phyloP scores from a whole-genome alignment of 768 basidiomycete genomes.

The Strobilomyces dryophilus region DNA sequence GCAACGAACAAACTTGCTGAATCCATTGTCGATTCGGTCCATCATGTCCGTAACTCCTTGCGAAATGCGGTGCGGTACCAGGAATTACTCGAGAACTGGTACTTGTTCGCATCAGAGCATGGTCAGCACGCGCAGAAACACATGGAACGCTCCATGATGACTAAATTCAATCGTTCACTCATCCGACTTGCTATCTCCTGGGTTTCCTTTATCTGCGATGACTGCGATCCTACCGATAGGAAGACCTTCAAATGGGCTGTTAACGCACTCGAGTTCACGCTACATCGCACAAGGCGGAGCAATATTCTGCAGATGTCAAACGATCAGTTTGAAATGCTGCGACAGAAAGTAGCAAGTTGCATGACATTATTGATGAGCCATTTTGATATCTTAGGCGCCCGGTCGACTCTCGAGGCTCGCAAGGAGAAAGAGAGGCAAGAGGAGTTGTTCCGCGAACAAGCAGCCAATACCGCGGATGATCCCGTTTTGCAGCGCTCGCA shows the following conservation, averaged over 20 bases:
- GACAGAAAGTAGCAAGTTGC: conserved; percentile 89
- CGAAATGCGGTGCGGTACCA: conserved; percentile 61
- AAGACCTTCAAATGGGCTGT: conserved; percentile 99
- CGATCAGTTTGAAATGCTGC: conserved; percentile 86
- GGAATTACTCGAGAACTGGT: conserved; percentile 92
- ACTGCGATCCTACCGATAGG: conserved; percentile 93
- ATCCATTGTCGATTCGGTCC: conserved; percentile 88
- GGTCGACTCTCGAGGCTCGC: conserved; percentile 82
- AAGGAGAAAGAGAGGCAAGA: conserved; percentile 87
- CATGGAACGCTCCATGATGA: conserved; percentile 69
- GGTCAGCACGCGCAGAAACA: conserved; percentile 85
- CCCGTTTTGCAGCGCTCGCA: conserved; percentile 45
- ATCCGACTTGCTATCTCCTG: conserved; percentile 93
- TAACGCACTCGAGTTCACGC: conserved; percentile 88
- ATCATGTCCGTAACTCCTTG: conserved; percentile 73
- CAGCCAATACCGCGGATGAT: conserved; percentile 40
- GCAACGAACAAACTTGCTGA: conserved; percentile 89
- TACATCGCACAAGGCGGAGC: conserved; percentile 81
- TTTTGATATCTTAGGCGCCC: conserved; percentile 96
- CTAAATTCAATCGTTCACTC: conserved; percentile 78
- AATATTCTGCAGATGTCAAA: conserved; percentile 85
- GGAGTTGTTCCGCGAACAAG: conserved; percentile 53
- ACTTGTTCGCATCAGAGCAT: conserved; percentile 92
- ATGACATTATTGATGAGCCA: conserved; percentile 97
- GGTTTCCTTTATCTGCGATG: conserved; percentile 98